Percentiles rank a stretch among this genome's conserved stretches.
phyloP scores from a whole-genome alignment of 805 yeast genomes.

The Zygoascus ofunaensis region DNA sequence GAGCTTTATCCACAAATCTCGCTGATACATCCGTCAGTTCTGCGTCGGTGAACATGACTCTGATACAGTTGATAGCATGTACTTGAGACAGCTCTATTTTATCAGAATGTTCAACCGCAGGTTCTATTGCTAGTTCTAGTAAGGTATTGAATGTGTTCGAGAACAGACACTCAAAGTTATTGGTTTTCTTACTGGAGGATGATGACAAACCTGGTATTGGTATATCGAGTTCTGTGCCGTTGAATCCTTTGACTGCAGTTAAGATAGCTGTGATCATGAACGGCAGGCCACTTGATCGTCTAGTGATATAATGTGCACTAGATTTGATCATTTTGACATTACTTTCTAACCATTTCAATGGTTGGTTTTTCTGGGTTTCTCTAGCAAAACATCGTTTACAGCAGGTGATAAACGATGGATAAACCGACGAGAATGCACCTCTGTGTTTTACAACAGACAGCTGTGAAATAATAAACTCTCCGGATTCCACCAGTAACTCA shows the following conservation, averaged over 20 bases:
- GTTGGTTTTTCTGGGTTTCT: constrained; percentile 31
- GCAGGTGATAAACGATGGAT: constrained; percentile 65
- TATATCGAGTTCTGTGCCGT: constrained; percentile 18
- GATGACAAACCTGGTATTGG: too few species aligned
- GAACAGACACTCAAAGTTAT: too few species aligned
- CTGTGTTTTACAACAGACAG: constrained; percentile 71
- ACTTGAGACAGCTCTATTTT: constrained; percentile 81
- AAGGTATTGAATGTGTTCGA: constrained; percentile 44
- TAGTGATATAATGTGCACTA: constrained; percentile 61
- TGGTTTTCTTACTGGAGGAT: too few species aligned
- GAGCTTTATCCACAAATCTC: constrained; percentile 45
- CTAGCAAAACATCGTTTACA: constrained; percentile 45
- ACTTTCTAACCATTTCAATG: constrained; percentile 51
- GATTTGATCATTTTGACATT: constrained; percentile 45
- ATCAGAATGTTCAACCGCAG: constrained; percentile 39
- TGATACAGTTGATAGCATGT: constrained; percentile 83
- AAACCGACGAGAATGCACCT: constrained; percentile 85
- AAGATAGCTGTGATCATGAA: constrained; percentile 65
- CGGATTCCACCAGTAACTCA: constrained; percentile 30
- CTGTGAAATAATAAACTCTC: constrained; percentile 54
- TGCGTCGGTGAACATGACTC: constrained; percentile 64
- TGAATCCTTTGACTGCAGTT: constrained; percentile 36
- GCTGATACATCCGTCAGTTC: constrained; percentile 46
- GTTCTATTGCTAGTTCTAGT: constrained; percentile 44
- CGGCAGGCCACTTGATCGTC: constrained; percentile 92